Evolutionary conservation across 257 asterid species (phyloP).

Genomic region (Nicotiana noctiflora): DNA sequence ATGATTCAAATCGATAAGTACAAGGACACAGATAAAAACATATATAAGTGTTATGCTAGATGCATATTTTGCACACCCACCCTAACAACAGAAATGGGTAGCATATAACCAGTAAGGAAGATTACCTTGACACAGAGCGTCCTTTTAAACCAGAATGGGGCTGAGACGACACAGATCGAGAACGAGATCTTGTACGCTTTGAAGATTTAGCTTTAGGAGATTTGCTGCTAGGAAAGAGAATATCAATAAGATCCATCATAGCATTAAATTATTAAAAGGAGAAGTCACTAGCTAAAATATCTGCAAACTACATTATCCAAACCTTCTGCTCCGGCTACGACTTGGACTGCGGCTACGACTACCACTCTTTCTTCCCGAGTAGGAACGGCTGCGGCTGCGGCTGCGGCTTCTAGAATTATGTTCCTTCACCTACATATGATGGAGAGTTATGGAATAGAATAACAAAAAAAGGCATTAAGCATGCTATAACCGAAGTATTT

Average conservation of each 20-base stretch:
- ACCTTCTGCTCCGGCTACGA: constrained; percentile 91
- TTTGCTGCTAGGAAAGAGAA: constrained; percentile 47
- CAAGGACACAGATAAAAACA: background rate
- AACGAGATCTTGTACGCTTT: constrained; percentile 67
- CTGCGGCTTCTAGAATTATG: constrained; percentile 73
- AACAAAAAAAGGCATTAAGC: background rate
- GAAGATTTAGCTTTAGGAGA: constrained; percentile 84
- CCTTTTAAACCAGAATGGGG: constrained; percentile 52
- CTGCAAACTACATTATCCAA: background rate
- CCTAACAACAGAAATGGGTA: background rate
- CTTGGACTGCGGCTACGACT: constrained; percentile 61
- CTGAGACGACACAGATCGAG: constrained; percentile 26
- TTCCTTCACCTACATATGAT: constrained; percentile 62
- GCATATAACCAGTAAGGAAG: constrained; percentile 13
- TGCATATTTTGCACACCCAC: background rate
- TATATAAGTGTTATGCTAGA: background rate
- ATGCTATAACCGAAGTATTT: background rate
- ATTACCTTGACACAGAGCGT: constrained; percentile 66
- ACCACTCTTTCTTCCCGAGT: constrained; percentile 62
- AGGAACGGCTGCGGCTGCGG: constrained; percentile 56
- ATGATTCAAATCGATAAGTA: background rate
- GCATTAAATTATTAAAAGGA: background rate
- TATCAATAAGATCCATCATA: background rate
- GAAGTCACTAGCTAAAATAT: background rate
- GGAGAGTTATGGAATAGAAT: background rate